Base-by-base conservation (phyloP, 2,329 filamentous ascomycete genomes). In the Myriosclerotinia duriaeana region DNA sequence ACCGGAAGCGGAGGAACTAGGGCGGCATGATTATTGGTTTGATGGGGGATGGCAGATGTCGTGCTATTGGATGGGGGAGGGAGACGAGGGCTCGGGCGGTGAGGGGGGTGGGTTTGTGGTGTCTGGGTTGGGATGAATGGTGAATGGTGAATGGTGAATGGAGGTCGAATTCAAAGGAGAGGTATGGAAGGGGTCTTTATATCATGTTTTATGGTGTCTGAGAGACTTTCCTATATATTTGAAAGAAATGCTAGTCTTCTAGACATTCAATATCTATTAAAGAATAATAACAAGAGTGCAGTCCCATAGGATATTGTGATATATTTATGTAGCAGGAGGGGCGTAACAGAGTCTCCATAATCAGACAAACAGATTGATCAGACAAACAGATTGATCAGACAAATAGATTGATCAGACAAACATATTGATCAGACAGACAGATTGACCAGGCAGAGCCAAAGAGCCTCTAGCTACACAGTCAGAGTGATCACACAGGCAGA, bases 351-450 rank as follows among this genome's bases (percentile, higher is more conserved):
- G n/a, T 26, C n/a, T 26, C 9, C 26, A 26, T 50, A 3, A 4
- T 8, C 30, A 34, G 30, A 34, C 5, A 34, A 34, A 34, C 4
- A 34, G 30, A 34, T 34, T 50, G 11, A 4, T 8, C 30, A 34
- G 30, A 26, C 26, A 26, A 26, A 2, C 3, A 26, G 26, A 26
- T 26, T 50, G 9, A 3, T 7, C 26, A 26, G 26, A 26, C 26
- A 5, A 30, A 3, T 22, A 14, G 15, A 46, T 7, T 58, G 17
- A 46, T 5, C 20, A 50, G 2, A 14, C 4, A 1, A 15, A 3
- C 1, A 36, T 4, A 36, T 48, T n/a, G 12, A 17, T 1, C 0
- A 50, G 2, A 14, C 4, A 1, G 9, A 3, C 1, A 36, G 3
- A 36, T 48, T n/a, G 12, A 17, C 0, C 0, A 50, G 1, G 7